Evolutionary conservation across 306 rosid species (phyloP).

Genomic region (Quercus gilva): DNA sequence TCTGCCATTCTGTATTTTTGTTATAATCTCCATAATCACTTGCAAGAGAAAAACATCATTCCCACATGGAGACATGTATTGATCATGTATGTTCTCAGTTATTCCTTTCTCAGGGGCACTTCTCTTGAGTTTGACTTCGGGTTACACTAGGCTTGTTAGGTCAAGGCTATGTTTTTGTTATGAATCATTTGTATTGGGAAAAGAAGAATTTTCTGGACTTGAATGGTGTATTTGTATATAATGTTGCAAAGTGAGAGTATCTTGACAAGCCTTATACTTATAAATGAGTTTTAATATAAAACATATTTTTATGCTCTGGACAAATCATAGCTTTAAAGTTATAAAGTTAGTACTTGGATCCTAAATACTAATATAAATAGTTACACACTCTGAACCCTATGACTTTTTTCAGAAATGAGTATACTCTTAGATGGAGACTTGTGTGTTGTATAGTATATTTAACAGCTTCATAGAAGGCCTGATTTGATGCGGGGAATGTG

Average conservation of each 20-base stretch:
- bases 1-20: too few species aligned
- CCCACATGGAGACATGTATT: too few species aligned
- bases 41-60: too few species aligned
- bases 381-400: neutral
- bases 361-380: neutral
- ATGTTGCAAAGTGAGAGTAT: neutral
- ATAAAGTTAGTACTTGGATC: neutral
- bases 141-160: too few species aligned
- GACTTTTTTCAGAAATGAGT: neutral
- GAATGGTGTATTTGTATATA: neutral
- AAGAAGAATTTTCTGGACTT: neutral
- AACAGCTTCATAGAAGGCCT: too few species aligned
- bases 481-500: too few species aligned
- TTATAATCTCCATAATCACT: too few species aligned
- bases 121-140: too few species aligned
- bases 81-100: too few species aligned
- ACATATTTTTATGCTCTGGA: neutral
- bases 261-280: neutral
- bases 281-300: neutral
- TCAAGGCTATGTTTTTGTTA: neutral
- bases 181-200: neutral
- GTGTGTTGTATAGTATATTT: too few species aligned
- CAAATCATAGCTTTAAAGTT: neutral
- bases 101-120: too few species aligned
- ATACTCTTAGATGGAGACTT: neutral